Percentiles rank a stretch among this genome's conserved stretches.
Conservation (phyloP, 768 basidiomycete genomes). For the Hericium erinaceus region DNA sequence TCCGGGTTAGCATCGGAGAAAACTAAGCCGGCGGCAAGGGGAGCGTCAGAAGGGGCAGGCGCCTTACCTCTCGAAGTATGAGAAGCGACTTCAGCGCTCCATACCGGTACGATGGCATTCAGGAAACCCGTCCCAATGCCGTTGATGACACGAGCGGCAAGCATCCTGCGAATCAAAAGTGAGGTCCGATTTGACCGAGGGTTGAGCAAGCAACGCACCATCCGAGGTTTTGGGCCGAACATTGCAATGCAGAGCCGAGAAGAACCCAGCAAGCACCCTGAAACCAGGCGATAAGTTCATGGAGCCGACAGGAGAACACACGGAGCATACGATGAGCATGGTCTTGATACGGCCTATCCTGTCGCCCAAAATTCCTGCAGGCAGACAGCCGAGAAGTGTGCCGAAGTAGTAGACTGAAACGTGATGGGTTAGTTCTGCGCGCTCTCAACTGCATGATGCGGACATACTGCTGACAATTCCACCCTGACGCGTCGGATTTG, state of each 20-base stretch:
- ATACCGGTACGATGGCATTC: slow-evolving; percentile 36
- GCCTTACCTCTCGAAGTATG: slow-evolving; percentile 29
- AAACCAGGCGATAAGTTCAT: slow-evolving; percentile 3
- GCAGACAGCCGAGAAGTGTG: slow-evolving; percentile 30
- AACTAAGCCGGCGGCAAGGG: not conserved
- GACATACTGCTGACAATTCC: slow-evolving; percentile 34
- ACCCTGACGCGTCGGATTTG: slow-evolving; percentile 33
- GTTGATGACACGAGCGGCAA: slow-evolving; percentile 34
- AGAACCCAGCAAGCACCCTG: slow-evolving; percentile 32
- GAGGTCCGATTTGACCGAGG: not conserved
- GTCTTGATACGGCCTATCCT: slow-evolving; percentile 32
- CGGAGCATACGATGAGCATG: slow-evolving; percentile 21
- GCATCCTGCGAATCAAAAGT: slow-evolving; percentile 26
- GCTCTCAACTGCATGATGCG: not conserved
- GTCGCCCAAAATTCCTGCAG: slow-evolving; percentile 33
- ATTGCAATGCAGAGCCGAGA: slow-evolving; percentile 32
- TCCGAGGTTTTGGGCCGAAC: slow-evolving; percentile 32
- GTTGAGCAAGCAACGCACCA: slow-evolving; percentile 22
- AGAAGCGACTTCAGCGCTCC: slow-evolving; percentile 36
- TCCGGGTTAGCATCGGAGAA: slow-evolving; percentile 1
- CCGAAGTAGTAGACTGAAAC: slow-evolving; percentile 34
- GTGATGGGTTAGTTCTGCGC: not conserved
- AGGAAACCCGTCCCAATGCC: slow-evolving; percentile 36
- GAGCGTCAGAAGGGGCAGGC: too few species aligned
- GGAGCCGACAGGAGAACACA: not conserved